Evolutionary conservation across 441 rosid species (phyloP), one percentile per base, ranked within the genome.

Genomic region (Pelargonium australe): DNA sequence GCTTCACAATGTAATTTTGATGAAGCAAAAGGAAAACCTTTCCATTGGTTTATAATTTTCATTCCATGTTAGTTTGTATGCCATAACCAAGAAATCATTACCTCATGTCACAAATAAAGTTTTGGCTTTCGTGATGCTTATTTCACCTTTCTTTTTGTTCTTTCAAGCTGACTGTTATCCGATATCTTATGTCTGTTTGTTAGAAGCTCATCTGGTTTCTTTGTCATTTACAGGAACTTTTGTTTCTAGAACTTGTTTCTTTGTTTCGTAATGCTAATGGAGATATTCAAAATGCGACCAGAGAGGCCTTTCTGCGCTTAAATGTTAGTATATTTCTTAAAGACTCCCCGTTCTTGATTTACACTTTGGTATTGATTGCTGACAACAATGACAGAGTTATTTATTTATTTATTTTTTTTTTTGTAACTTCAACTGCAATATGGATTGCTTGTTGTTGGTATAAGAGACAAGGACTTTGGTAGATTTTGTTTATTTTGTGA

Each of bases 291-390:
- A 79, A 81, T 80, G 89, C 88, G 70, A 82, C 89, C 73, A 85
- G 88, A 76, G 96, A 86, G 57, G 92, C 98, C 57, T 41, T 93
- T 72, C 77, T 87, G 77, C 92, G 87, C 53, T 76, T 96, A 78
- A 85, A 91, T 77, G 99, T 96, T 70, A 76, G 82, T 76, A 77
- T 69, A 71, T 70, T 76, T 63, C 73, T 67, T 6, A 64, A 73
- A 71, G 45, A 20, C 69, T 13, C 28, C 60, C 31, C 8, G 0
- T 61, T 2, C 0, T 62, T 66, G 45, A 13, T n/a, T 17, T 69
- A n/a, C 65, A 34, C 14, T 40, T 67, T 67, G 66, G 40, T 11
- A 67, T 60, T 25, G 28, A 25, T 25, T 25, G 28, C 28, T 25
- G 28, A 25, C 28, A 25, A 25, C 28, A 0, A 20, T 25, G 28